Percentiles rank a stretch among this genome's conserved stretches.
These are phyloP conservation scores for Pseudocercospora musae DNA, from an alignment of 2,329 filamentous ascomycete species.

Conservation along the genomic window DNA sequence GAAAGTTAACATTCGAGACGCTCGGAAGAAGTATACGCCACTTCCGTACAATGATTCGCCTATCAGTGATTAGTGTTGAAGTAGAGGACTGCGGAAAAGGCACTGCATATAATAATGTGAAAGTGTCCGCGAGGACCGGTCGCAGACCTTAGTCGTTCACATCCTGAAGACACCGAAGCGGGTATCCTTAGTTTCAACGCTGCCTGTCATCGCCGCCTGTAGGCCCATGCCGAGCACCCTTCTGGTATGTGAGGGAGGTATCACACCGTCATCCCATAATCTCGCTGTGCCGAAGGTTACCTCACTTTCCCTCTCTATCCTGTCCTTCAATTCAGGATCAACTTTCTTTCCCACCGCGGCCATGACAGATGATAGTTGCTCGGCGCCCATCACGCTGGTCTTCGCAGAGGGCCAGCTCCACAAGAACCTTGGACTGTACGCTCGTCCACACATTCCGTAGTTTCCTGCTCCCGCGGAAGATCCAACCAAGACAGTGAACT, in stretches of 20 bases:
- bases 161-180: conserved; percentile 41
- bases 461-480: conserved; percentile 91
- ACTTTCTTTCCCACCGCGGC: conserved; percentile 81
- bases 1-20: conserved; percentile 2
- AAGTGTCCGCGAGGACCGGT: not conserved
- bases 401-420: conserved; percentile 99
- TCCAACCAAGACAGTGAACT: conserved; percentile 95
- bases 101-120: conserved; percentile 1
- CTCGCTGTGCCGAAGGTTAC: conserved; percentile 83
- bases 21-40: conserved; percentile 6
- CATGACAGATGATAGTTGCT: conserved; percentile 92
- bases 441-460: conserved; percentile 95
- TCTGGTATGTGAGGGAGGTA: conserved; percentile 49
- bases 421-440: conserved; percentile 85
- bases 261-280: conserved; percentile 68
- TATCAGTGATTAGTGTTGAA: not conserved
- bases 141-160: conserved; percentile 23
- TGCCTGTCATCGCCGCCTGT: conserved; percentile 42
- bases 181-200: conserved; percentile 34
- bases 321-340: conserved; percentile 73
- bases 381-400: conserved; percentile 92
- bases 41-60: not conserved
- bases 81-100: not conserved
- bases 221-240: conserved; percentile 49
- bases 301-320: conserved; percentile 88